Conservation (phyloP, 495 filamentous ascomycete genomes). For the Penicillium crystallinum region DNA sequence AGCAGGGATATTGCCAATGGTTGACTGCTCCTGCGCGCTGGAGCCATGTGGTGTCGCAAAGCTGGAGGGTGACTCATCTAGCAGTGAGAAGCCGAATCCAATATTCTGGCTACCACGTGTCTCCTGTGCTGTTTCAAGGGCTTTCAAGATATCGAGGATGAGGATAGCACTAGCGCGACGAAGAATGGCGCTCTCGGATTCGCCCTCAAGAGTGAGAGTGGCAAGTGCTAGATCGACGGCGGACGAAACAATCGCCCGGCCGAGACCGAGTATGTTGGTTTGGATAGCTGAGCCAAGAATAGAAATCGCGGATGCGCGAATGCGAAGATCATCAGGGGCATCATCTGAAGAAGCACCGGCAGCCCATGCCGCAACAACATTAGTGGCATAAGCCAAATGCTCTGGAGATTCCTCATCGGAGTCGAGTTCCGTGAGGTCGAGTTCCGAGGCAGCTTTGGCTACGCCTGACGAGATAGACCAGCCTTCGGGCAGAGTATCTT, state of each 20-base stretch:
- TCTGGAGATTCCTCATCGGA: slow-evolving; percentile 42
- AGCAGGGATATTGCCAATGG: slow-evolving; percentile 52
- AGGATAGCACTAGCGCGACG: slow-evolving; percentile 67
- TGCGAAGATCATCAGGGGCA: slow-evolving; percentile 66
- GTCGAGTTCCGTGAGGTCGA: slow-evolving; percentile 21
- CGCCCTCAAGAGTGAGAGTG: slow-evolving; percentile 60
- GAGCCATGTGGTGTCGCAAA: neutral
- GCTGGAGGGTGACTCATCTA: slow-evolving; percentile 14
- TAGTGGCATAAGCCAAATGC: slow-evolving; percentile 50
- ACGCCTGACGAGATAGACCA: slow-evolving; percentile 29
- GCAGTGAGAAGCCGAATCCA: slow-evolving; percentile 57
- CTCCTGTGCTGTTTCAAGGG: slow-evolving; percentile 55
- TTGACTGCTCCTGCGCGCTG: slow-evolving; percentile 13
- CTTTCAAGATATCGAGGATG: slow-evolving; percentile 60
- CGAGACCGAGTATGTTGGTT: slow-evolving; percentile 59
- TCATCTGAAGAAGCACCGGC: slow-evolving; percentile 49
- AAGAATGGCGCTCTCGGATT: slow-evolving; percentile 62
- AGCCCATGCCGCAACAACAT: slow-evolving; percentile 72
- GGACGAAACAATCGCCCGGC: slow-evolving; percentile 45
- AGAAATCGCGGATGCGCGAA: slow-evolving; percentile 72
- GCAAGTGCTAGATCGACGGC: slow-evolving; percentile 63
- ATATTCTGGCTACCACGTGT: slow-evolving; percentile 38
- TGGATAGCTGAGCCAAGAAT: slow-evolving; percentile 64
- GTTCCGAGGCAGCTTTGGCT: neutral
- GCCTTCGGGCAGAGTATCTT: slow-evolving; percentile 23